Evolutionary conservation across 192 early-diverging fungal genomes (phyloP).

Genomic region (Backusella australiensis): DNA sequence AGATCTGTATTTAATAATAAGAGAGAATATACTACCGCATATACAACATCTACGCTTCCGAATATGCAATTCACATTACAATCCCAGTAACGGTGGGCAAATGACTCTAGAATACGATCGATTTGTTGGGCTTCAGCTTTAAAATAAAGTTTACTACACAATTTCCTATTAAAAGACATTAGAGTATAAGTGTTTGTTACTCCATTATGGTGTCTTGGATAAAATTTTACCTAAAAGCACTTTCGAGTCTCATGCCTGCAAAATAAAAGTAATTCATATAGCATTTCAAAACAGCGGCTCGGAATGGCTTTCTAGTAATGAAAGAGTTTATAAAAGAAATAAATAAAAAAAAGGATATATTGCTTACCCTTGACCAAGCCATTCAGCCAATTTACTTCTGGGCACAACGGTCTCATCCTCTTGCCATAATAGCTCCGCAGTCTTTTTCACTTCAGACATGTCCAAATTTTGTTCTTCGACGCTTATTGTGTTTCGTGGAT

Average conservation of each 20-base stretch:
- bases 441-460: conserved; percentile 8
- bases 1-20: conserved; percentile 93
- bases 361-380: conserved; percentile 42
- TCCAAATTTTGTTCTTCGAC: not conserved
- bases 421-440: conserved; percentile 25
- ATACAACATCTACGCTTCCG: conserved; percentile 68
- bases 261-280: conserved; percentile 86
- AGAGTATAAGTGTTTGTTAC: not conserved
- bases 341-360: not conserved
- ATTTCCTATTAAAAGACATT: conserved; percentile 30
- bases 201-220: not conserved
- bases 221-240: conserved; percentile 59
- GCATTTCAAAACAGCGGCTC: conserved; percentile 51
- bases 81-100: conserved; percentile 78
- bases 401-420: conserved; percentile 42
- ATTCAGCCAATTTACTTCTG: conserved; percentile 42
- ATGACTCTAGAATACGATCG: conserved; percentile 81
- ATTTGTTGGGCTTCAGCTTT: conserved; percentile 93
- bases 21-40: conserved; percentile 83
- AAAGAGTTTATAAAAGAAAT: not conserved
- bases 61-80: conserved; percentile 71
- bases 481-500: not conserved
- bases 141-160: conserved; percentile 79
- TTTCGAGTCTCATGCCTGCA: conserved; percentile 64
- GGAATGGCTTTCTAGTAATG: conserved; percentile 41